Evolutionary conservation across 2,329 filamentous ascomycete genomes (phyloP).

Genomic region (Hymenoscyphus fructigenus): DNA sequence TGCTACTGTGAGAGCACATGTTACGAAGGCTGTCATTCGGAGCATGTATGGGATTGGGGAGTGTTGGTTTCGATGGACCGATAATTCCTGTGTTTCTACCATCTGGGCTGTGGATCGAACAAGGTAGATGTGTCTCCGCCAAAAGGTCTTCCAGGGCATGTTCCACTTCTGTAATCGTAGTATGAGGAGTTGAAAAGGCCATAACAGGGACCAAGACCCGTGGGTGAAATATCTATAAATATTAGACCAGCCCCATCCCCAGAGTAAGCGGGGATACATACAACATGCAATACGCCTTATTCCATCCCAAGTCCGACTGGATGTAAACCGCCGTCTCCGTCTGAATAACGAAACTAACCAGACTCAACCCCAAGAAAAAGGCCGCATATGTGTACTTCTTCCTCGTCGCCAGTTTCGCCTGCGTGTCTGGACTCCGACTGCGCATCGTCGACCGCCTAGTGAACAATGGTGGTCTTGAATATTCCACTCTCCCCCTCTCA

Average conservation of each 20-base stretch:
- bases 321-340: slow-evolving; percentile 96
- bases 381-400: slow-evolving; percentile 85
- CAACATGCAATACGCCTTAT: slow-evolving; percentile 99
- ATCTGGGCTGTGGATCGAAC: slow-evolving; percentile 72
- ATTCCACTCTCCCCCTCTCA: slow-evolving; percentile 35
- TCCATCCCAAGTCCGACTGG: slow-evolving; percentile 87
- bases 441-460: slow-evolving; percentile 68
- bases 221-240: slow-evolving; percentile 75
- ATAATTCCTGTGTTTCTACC: slow-evolving; percentile 77
- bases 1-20: slow-evolving; percentile 81
- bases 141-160: slow-evolving; percentile 80
- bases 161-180: slow-evolving; percentile 77
- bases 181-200: slow-evolving; percentile 79
- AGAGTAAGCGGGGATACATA: slow-evolving; percentile 44
- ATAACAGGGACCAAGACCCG: slow-evolving; percentile 87
- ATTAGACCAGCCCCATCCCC: slow-evolving; percentile 11
- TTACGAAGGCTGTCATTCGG: slow-evolving; percentile 77
- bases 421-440: slow-evolving; percentile 70
- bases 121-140: slow-evolving; percentile 68
- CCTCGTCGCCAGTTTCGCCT: slow-evolving; percentile 64
- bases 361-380: slow-evolving; percentile 77
- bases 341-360: slow-evolving; percentile 88
- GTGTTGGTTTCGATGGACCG: slow-evolving; percentile 53
- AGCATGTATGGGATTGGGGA: slow-evolving; percentile 72
- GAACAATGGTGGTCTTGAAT: slow-evolving; percentile 40